Conservation (phyloP, 2,329 filamentous ascomycete genomes). For the Colletotrichum tabaci region DNA sequence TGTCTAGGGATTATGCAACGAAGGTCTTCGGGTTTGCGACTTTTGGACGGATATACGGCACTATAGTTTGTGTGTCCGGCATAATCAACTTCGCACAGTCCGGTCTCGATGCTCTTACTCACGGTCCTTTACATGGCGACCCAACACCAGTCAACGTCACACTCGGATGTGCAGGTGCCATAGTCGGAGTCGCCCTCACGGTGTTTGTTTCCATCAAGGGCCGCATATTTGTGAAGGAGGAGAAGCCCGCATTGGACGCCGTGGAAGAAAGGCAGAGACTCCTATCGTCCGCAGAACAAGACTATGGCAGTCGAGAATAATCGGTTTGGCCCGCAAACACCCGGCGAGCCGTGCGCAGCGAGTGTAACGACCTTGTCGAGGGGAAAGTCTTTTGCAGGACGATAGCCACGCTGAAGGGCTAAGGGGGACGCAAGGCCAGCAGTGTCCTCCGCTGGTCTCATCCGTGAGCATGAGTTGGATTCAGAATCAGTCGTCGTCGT, state of each 20-base stretch:
- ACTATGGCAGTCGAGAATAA: slow-evolving; percentile 24
- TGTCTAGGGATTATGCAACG: slow-evolving; percentile 76
- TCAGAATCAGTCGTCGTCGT: too few relatives aligned
- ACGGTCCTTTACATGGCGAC: slow-evolving; percentile 72
- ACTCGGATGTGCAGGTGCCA: slow-evolving; percentile 66
- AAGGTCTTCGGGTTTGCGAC: slow-evolving; percentile 87
- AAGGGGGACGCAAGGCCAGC: too few relatives aligned
- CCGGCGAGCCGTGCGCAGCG: too few relatives aligned
- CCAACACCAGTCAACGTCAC: slow-evolving; percentile 76
- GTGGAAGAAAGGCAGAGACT: slow-evolving; percentile 31
- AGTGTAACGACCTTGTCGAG: too few relatives aligned
- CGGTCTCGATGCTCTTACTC: slow-evolving; percentile 77
- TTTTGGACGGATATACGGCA: slow-evolving; percentile 84
- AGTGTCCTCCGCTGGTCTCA: too few relatives aligned
- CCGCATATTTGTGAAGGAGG: slow-evolving; percentile 26
- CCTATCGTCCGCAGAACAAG: slow-evolving; percentile 13
- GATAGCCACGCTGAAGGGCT: too few relatives aligned
- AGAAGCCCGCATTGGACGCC: slow-evolving; percentile 31
- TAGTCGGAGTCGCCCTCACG: slow-evolving; percentile 70
- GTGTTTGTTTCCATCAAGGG: slow-evolving; percentile 62
- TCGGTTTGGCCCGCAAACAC: background rate
- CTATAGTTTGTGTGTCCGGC: slow-evolving; percentile 81
- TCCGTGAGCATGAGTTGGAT: too few relatives aligned
- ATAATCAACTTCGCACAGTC: slow-evolving; percentile 80
- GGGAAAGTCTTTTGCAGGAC: too few relatives aligned